Evolutionary conservation across 331 rosid species (phyloP), one percentile per base, ranked within the genome.

Genomic region (Telfairia occidentalis): DNA sequence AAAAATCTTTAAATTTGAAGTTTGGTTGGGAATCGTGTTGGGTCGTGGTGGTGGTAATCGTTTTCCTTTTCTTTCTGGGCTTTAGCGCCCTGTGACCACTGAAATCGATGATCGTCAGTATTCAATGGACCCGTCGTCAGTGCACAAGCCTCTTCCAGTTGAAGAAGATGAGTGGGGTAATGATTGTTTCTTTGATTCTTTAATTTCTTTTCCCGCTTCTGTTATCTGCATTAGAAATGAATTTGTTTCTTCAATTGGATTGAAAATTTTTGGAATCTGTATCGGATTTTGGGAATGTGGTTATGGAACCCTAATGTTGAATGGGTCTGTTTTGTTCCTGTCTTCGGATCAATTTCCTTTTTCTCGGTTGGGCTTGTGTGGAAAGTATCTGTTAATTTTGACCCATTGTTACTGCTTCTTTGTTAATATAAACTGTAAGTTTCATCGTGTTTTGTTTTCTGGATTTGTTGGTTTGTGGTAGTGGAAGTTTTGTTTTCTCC

Each of bases 111-210:
- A 81, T 92, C 96, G 28, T 86, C 89, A 77, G 84, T 83, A 78
- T 85, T 48, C 83, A 32, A 92, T 92, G 98, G 97, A 95, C 79
- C 90, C 88, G 15, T 87, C 89, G 78, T 76, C 92, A 70, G 63
- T 86, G 80, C 92, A 34, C 74, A 77, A 83, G 79, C 63, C 80
- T 78, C 82, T 84, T 82, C 79, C 88, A 13, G 42, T 76, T 75
- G 88, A 91, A 72, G 87, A 91, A 82, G 97, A 92, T 45, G 99
- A 90, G 88, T 92, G 99, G 99, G 99, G 99, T 95, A 92, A 73
- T 59, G 0, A 1, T 60, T 3, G 11, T 26, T 26, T 30, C 18
- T 38, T 66, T 40, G 21, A 24, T 18, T 9, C 23, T 26, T 9
- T 0, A 46, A 43, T 63, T 23, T 37, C n/a, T 61, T 19, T 19